These are phyloP conservation scores for Syzygium grande DNA, from an alignment of 345 rosid species.

Conservation along the genomic window DNA sequence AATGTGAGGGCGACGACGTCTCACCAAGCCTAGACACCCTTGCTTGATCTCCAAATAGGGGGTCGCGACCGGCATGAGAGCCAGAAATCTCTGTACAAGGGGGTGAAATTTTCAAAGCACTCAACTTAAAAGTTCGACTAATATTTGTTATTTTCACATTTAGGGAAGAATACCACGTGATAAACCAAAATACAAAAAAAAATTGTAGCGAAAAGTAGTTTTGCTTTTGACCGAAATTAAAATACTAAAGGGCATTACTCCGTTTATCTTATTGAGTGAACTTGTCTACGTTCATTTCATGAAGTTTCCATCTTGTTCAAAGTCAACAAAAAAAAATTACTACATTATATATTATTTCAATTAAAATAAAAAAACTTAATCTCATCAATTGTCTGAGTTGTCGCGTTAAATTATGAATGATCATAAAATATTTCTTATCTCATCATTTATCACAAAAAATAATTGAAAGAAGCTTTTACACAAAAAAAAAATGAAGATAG, in stretches of 20 bases:
- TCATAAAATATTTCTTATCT: background rate
- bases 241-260: background rate
- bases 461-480: background rate
- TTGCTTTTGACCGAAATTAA: background rate
- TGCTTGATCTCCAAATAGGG: background rate
- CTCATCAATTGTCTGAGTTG: background rate
- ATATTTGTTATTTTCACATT: background rate
- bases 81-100: background rate
- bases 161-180: background rate
- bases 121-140: background rate
- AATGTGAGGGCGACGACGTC: background rate
- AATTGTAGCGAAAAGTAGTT: background rate
- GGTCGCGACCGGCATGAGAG: accelerated
- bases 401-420: background rate
- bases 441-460: background rate
- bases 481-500: background rate
- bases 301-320: background rate
- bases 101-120: background rate
- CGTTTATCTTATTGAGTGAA: background rate
- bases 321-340: background rate
- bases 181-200: background rate
- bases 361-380: background rate
- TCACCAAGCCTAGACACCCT: background rate
- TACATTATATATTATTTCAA: too few relatives aligned
- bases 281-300: background rate